Base-by-base conservation (phyloP, 495 filamentous ascomycete species). In the Rusavskia elegans region DNA sequence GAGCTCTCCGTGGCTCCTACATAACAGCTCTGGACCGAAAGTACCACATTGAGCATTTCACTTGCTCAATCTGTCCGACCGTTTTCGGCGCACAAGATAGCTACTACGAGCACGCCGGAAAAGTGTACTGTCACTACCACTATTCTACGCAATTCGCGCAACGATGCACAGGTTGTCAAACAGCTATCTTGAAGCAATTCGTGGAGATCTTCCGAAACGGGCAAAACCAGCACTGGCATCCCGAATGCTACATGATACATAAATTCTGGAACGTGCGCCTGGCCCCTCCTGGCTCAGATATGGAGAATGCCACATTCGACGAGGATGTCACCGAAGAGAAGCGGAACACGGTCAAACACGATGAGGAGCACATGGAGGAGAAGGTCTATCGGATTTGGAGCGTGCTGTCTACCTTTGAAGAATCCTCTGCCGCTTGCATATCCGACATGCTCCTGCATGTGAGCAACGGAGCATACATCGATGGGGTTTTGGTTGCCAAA, bases 231-330 rank as follows among this genome's bases (percentile, higher is more conserved):
- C 93, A 99, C 60, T 99, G 93, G 93, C 93, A 99, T 62, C 93
- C 93, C 3, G 93, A 99, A 64, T 99, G 93, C 66, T 99, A 99
- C 65, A 99, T 97, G 92, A 99, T 99, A 41, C 93, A 99, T 67
- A 99, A 99, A 63, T 99, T 97, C 69, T 99, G 93, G 93, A 99
- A 95, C 63, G 93, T 99, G 38, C 81, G 90, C 23, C 75, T 99
- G 45, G 80, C 81, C 25, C 74, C 74, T 11, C 65, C 71, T 17
- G 77, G 71, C 17, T 66, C 76, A 46, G 71, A 74, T 63, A 70
- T 21, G 68, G 75, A 37, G 59, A 70, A 29, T 49, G 46, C n/a
- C 23, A 52, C 66, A 9, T 68, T 73, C 10, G 72, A 81, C 41
- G 70, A 71, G 21, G 76, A 83, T 57, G 84, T 84, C 10, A 85